Evolutionary conservation across 1,284 basidiomycete genomes (phyloP), one percentile per base, ranked within the genome.

Genomic region (Hortiboletus rubellus): DNA sequence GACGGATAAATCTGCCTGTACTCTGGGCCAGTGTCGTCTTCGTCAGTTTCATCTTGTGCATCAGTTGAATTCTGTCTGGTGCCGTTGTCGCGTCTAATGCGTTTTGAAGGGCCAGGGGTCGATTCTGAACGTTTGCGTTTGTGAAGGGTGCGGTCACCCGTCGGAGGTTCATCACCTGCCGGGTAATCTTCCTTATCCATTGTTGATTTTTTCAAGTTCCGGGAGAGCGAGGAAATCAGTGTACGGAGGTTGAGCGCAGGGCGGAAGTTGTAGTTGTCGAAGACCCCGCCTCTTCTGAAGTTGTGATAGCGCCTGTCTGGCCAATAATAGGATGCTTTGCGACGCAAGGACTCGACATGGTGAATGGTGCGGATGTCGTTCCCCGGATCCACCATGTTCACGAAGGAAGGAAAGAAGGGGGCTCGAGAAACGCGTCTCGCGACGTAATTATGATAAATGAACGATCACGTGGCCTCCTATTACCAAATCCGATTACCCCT

Each of bases 341-440:
- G 54, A 42, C 71, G 70, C 11, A 72, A 48, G n/a, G 68, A 73
- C 45, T 74, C 72, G 52, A 57, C 52, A 18, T 68, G 69, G n/a
- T 63, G 59, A 22, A 70, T 54, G 36, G 41, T 72, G 34, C 51
- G 27, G 6, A 61, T 17, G 47, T 52, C 49, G 45, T 54, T 48
- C 22, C 12, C 51, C 3, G 47, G 31, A 34, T 62, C 54, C 64
- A 65, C 63, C n/a, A 22, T 22, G 22, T 46, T 38, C 34, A 15
- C 11, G 36, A 7, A 33, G 31, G 51, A 31, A 24, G 12, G 34
- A 43, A 48, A 3, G 22, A 52, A 54, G 54, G 54, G 48, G 49
- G 48, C 7, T 15, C 33, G 31, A 1, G 45, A 11, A 41, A 57
- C 58, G 66, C 56, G 57, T 33, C 50, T 30, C 56, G 55, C 30